Percentiles rank a stretch among this genome's conserved stretches.
phyloP scores from a whole-genome alignment of 202 grass and related monocot genomes.

The Panicum virgatum region DNA sequence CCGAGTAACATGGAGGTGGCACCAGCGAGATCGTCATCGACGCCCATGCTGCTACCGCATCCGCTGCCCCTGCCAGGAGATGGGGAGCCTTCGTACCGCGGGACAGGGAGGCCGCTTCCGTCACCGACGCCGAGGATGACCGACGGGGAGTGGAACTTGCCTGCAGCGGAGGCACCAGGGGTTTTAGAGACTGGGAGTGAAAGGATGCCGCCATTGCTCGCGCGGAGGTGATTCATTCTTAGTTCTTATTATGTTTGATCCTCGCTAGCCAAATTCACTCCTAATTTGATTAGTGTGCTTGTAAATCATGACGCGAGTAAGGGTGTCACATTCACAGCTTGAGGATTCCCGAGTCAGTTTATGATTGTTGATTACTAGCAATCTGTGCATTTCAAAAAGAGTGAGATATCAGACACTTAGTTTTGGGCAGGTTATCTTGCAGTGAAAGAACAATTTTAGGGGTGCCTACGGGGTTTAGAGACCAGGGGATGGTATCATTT shows the following conservation, averaged over 20 bases:
- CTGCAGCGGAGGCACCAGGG: slow-evolving; percentile 12
- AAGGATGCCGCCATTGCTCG: slow-evolving; percentile 30
- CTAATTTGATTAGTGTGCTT: neutral
- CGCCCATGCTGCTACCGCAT: slow-evolving; percentile 43
- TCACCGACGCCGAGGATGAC: slow-evolving; percentile 36
- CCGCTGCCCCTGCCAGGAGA: slow-evolving; percentile 50
- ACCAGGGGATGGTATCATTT: neutral
- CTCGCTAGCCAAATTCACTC: neutral
- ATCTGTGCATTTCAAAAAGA: slow-evolving; percentile 16
- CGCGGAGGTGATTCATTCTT: slow-evolving; percentile 38
- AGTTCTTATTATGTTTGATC: neutral
- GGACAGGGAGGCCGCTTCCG: slow-evolving; percentile 37
- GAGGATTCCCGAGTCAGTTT: slow-evolving; percentile 2
- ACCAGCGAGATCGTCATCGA: slow-evolving; percentile 50
- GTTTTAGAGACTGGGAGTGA: slow-evolving; percentile 35
- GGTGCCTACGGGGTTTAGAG: slow-evolving; percentile 12
- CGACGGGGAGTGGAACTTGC: slow-evolving; percentile 29
- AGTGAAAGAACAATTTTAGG: neutral
- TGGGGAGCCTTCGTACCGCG: slow-evolving; percentile 24
- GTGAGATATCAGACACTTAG: neutral
- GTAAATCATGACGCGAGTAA: neutral
- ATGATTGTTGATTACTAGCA: neutral
- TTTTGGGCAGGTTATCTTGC: neutral
- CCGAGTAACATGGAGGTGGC: slow-evolving; percentile 50
- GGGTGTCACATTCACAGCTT: neutral